Evolutionary conservation across 2,329 filamentous ascomycete species (phyloP).

Genomic region (Grosmannia huntii): DNA sequence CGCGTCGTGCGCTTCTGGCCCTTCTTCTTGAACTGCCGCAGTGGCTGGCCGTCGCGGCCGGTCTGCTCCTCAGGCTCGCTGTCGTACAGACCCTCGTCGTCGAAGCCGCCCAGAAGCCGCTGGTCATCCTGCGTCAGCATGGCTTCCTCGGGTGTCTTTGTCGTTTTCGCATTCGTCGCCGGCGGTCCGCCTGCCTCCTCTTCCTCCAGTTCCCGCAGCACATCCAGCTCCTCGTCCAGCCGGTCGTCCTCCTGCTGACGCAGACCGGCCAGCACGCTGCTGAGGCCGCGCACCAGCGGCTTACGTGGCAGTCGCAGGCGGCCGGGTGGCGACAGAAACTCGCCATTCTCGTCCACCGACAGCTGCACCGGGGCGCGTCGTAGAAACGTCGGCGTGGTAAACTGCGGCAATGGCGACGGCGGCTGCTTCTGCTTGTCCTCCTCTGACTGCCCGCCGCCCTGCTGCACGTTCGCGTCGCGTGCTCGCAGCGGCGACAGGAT

Average conservation of each 20-base stretch:
- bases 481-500: slow-evolving; percentile 54
- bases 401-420: slow-evolving; percentile 37
- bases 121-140: slow-evolving; percentile 15
- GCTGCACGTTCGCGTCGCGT: slow-evolving; percentile 21
- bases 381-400: slow-evolving; percentile 62
- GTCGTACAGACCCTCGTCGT: slow-evolving; percentile 48
- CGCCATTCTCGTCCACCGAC: slow-evolving; percentile 42
- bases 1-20: slow-evolving; percentile 69
- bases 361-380: slow-evolving; percentile 35
- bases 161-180: background rate
- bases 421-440: slow-evolving; percentile 20
- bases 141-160: background rate
- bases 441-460: background rate
- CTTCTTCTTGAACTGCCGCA: slow-evolving; percentile 67
- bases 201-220: slow-evolving; percentile 56
- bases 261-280: slow-evolving; percentile 59
- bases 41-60: slow-evolving; percentile 40
- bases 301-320: slow-evolving; percentile 43
- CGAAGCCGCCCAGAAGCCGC: slow-evolving; percentile 44
- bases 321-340: slow-evolving; percentile 30
- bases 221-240: slow-evolving; percentile 62
- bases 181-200: slow-evolving; percentile 19
- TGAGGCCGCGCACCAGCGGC: slow-evolving; percentile 56
- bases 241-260: slow-evolving; percentile 56
- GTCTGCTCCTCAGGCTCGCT: slow-evolving; percentile 36